phyloP scores from a whole-genome alignment of 2,329 filamentous ascomycete species.

The Pezicula neosporulosa region DNA sequence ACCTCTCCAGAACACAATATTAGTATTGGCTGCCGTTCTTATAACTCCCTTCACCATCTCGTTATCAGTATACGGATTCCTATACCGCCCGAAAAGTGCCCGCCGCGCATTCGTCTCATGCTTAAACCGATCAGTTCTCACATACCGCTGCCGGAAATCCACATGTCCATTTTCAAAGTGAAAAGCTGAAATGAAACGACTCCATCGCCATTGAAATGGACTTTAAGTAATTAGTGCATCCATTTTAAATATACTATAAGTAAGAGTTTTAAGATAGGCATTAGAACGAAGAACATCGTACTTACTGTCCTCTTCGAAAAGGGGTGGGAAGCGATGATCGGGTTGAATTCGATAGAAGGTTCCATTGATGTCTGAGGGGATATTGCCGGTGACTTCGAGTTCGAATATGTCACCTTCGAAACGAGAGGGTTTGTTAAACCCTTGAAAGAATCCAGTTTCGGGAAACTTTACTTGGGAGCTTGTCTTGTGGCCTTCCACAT shows the following conservation, averaged over 20 bases:
- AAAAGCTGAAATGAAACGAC: constrained; percentile 27
- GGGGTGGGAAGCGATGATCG: constrained; percentile 47
- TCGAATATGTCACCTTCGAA: constrained; percentile 36
- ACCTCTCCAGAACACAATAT: constrained; percentile 55
- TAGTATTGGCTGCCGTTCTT: constrained; percentile 55
- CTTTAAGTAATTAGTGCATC: too few species aligned
- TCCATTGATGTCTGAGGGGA: constrained; percentile 38
- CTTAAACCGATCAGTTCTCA: constrained; percentile 27
- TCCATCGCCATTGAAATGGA: constrained; percentile 29
- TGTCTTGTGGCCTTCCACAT: constrained; percentile 13
- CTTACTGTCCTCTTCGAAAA: constrained; percentile 47
- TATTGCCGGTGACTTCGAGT: constrained; percentile 35
- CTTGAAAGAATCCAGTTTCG: constrained; percentile 28
- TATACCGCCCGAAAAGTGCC: constrained; percentile 49
- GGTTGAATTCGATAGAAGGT: constrained; percentile 41
- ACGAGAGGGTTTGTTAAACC: constrained; percentile 35
- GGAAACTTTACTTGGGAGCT: constrained; percentile 16
- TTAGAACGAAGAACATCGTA: too few species aligned
- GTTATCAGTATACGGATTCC: constrained; percentile 54
- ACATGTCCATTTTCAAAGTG: constrained; percentile 26
- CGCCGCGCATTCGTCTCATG: constrained; percentile 20
- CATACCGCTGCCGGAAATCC: constrained; percentile 28
- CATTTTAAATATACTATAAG: too few species aligned
- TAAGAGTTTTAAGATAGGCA: too few species aligned
- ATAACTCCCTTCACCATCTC: constrained; percentile 52